A percentile compares a stretch with the other conserved stretches of the same genome.
These are phyloP conservation scores for Fusarium hostae DNA, from an alignment of 2,329 filamentous ascomycete genomes.

Conservation along the genomic window DNA sequence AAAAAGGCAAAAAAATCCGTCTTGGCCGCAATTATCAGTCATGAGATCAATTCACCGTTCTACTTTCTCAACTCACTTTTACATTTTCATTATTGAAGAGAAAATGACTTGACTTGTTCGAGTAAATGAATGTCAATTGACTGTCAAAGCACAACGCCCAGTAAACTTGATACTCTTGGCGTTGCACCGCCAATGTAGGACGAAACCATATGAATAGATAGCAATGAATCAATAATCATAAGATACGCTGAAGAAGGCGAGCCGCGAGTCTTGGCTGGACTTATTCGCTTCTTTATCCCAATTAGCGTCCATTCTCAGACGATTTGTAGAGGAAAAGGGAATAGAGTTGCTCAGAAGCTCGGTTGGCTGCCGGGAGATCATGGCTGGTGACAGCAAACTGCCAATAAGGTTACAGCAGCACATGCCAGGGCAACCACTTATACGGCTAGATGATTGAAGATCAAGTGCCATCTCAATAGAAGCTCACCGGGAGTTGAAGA, in stretches of 20 bases:
- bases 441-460: conserved; percentile 20
- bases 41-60: neutral
- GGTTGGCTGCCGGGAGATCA: conserved; percentile 16
- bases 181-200: conserved; percentile 39
- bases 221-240: conserved; percentile 20
- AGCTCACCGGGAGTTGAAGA: neutral
- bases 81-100: neutral
- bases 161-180: conserved; percentile 26
- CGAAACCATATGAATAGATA: conserved; percentile 23
- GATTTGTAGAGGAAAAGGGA: conserved; percentile 6
- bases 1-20: conserved; percentile 19
- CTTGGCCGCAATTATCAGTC: conserved; percentile 21
- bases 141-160: conserved; percentile 27
- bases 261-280: conserved; percentile 23
- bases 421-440: conserved; percentile 10
- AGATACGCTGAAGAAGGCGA: conserved; percentile 4
- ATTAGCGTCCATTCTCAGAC: conserved; percentile 10
- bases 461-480: conserved; percentile 3
- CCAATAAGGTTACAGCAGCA: conserved; percentile 36
- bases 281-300: conserved; percentile 32
- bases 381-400: conserved; percentile 12
- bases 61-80: neutral
- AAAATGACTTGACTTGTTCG: neutral
- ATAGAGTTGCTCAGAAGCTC: conserved; percentile 14
- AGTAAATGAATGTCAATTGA: neutral